phyloP scores from a whole-genome alignment of 192 early-diverging fungal species.

The Anaeromyces robustus region DNA sequence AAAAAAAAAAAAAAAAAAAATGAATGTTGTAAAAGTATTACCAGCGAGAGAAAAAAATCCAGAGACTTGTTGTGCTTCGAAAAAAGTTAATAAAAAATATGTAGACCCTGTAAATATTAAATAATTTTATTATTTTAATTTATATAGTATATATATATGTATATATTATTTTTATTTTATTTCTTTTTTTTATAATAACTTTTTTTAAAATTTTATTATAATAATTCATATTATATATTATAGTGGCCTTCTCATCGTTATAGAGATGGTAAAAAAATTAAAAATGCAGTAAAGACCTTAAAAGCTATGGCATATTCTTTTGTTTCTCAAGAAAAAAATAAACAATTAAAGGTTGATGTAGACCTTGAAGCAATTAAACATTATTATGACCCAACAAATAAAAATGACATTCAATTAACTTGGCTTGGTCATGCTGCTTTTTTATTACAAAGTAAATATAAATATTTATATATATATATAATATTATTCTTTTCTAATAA shows the following conservation, averaged over 20 bases:
- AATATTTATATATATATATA: too few relatives aligned
- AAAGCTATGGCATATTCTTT: neutral
- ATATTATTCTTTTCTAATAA: too few relatives aligned
- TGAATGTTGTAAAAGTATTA: too few relatives aligned
- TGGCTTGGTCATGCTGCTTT: conserved; percentile 53
- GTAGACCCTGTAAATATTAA: too few relatives aligned
- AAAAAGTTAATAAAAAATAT: too few relatives aligned
- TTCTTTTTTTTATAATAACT: too few relatives aligned
- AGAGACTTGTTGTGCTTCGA: too few relatives aligned
- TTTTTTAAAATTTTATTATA: too few relatives aligned
- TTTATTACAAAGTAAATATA: conserved; percentile 28
- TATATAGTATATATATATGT: too few relatives aligned
- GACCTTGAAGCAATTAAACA: neutral
- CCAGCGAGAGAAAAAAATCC: too few relatives aligned
- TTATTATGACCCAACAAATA: neutral
- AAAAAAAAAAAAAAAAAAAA: neutral
- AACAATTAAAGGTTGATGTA: neutral
- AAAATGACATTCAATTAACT: conserved; percentile 16
- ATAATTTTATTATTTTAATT: too few relatives aligned
- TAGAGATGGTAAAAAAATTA: neutral
- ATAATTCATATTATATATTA: neutral
- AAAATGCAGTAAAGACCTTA: neutral
- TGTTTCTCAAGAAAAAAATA: neutral
- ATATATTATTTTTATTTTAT: too few relatives aligned
- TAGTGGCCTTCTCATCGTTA: neutral